Base-by-base conservation (phyloP, 169 alveolate genomes). In the Plasmodium gonderi region DNA sequence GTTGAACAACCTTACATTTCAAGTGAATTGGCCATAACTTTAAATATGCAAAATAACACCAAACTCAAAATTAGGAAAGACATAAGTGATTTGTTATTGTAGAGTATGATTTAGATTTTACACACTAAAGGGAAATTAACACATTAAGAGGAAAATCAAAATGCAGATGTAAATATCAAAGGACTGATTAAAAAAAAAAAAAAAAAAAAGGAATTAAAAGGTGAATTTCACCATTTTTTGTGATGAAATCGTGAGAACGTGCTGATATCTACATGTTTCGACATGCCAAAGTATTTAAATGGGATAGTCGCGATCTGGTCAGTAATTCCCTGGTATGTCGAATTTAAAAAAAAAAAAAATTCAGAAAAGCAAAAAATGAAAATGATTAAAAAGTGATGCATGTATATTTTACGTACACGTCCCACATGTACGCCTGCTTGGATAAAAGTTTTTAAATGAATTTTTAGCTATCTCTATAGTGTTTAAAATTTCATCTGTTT, bases 1-100 rank as follows among this genome's bases (percentile, higher is more conserved):
- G 94, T 79, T 26, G 94, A 90, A 49, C 94, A 90, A 36, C 94
- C 94, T 8, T 54, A 90, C 60, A 90, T 90, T 90, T 90, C 94
- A 14, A 90, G 75, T 29, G 49, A 90, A 51, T 29, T 90, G 11
- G 94, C 94, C 42, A 40, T 67, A 47, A 78, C 91, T 8, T 78
- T 90, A 79, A 90, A 90, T 69, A 90, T 90, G 94, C 94, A 90
- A 67, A 90, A 78, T 78, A 90, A 90, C 54, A 26, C 81, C 76
- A 76, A 51, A 23, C 94, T 90, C 49, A 90, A 90, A 77, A 90
- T 90, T 31, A 76, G 94, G 60, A 90, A 78, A 36, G 91, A 90
- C 74, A 42, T 90, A 17, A 89, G 74, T 42, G 94, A 90, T 23
- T 65, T 90, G 77, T 44, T 83, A 33, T 60, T 83, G 42, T 83